phyloP scores from a whole-genome alignment of 2,329 filamentous ascomycete genomes.

The Botryotinia calthae region DNA sequence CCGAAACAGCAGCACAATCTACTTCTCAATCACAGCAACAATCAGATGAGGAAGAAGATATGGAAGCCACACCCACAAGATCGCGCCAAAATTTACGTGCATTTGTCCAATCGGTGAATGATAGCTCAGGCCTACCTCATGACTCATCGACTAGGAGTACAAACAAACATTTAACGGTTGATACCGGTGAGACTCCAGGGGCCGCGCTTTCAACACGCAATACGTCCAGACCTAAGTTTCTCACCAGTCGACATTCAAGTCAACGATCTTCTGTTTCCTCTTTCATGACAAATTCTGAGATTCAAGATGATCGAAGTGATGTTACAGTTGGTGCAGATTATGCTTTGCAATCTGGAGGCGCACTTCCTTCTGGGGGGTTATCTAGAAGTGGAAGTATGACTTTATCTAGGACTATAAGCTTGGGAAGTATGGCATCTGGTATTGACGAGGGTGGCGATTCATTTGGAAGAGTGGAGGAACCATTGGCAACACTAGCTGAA shows the following conservation, averaged over 20 bases:
- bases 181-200: constrained; percentile 49
- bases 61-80: constrained; percentile 33
- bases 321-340: constrained; percentile 74
- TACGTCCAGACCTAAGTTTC: constrained; percentile 53
- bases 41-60: constrained; percentile 30
- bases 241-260: constrained; percentile 54
- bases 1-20: constrained; percentile 24
- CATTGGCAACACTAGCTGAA: constrained; percentile 57
- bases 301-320: constrained; percentile 59
- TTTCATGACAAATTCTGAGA: constrained; percentile 53
- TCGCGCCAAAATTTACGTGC: constrained; percentile 20
- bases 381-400: constrained; percentile 52
- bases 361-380: constrained; percentile 56
- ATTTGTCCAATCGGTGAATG: constrained; percentile 27
- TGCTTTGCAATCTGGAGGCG: constrained; percentile 78
- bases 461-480: constrained; percentile 43
- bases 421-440: constrained; percentile 85
- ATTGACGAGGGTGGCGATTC: constrained; percentile 49
- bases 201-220: constrained; percentile 42
- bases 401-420: constrained; percentile 74
- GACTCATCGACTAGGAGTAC: constrained; percentile 40
- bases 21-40: constrained; percentile 25
- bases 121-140: constrained; percentile 36
- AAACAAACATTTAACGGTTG: constrained; percentile 34
- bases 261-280: constrained; percentile 61